Evolutionary conservation across 1,284 basidiomycete species (phyloP).

Genomic region (Hypsizygus ulmarius): DNA sequence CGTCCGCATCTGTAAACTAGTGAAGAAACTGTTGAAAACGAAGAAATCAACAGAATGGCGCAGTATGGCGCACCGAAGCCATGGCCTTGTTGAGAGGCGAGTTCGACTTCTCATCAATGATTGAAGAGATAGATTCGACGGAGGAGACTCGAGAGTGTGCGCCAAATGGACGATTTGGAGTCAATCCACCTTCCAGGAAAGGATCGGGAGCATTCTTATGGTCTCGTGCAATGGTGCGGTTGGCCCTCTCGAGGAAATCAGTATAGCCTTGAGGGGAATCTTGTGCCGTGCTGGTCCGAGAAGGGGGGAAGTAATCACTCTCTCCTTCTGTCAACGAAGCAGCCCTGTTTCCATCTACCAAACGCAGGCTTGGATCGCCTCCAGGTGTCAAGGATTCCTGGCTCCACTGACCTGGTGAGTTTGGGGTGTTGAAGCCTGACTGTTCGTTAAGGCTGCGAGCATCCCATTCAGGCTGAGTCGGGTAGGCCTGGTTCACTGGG

Average conservation of each 20-base stretch:
- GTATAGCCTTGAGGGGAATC: conserved; percentile 52
- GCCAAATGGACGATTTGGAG: conserved; percentile 74
- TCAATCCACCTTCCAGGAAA: conserved; percentile 62
- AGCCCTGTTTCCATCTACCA: conserved; percentile 26
- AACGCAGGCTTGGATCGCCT: conserved; percentile 24
- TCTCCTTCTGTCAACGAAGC: conserved; percentile 51
- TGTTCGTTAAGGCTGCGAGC: conserved; percentile 36
- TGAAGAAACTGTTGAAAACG: conserved; percentile 9
- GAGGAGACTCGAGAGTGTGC: conserved; percentile 78
- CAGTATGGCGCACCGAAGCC: conserved; percentile 58
- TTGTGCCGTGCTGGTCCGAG: conserved; percentile 29
- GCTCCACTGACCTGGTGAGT: conserved; percentile 57
- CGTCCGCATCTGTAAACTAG: conserved; percentile 89
- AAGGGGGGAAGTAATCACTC: conserved; percentile 53
- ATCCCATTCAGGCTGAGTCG: conserved; percentile 48
- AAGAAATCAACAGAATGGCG: neutral
- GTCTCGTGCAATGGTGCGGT: conserved; percentile 76
- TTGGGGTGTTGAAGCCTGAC: conserved; percentile 31
- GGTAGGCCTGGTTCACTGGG: conserved; percentile 38
- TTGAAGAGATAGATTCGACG: conserved; percentile 83
- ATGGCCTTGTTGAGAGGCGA: conserved; percentile 92
- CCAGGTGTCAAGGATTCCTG: conserved; percentile 52
- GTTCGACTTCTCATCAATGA: conserved; percentile 85
- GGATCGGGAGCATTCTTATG: conserved; percentile 78
- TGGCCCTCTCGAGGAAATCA: conserved; percentile 82